Base-by-base conservation (phyloP, 202 grass and related monocot genomes). In the Bolboschoenoplectus hybrid region DNA sequence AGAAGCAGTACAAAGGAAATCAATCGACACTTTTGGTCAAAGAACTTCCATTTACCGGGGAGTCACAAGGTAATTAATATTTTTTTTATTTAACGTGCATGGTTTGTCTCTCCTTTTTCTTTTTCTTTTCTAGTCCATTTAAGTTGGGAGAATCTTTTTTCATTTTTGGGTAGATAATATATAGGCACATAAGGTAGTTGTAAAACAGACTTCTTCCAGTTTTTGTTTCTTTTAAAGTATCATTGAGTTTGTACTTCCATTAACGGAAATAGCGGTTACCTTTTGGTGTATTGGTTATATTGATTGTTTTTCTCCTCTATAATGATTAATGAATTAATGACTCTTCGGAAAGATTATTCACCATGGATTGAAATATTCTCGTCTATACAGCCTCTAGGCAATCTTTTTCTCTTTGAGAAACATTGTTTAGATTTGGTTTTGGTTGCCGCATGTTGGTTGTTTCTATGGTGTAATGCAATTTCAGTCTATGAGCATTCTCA, bases 11-110 rank as follows among this genome's bases (percentile, higher is more conserved):
- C 67, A 74, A 35, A 91, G 82, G 86, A 91, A 91, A 35, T 66
- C 88, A 6, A 87, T 90, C 66, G 91, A 93, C 20, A 96, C 91
- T 13, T 93, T 96, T 74, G 91, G 93, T 26, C 91, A 95, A 85
- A 86, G 91, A 70, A 95, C 93, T 8, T 95, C 93, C 1, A 88
- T 95, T 49, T 95, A 95, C 65, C 85, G 93, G 4, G 91, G 91
- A 12, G 93, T 95, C 4, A 93, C 93, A 39, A 95, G 90, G 93
- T 95, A 66, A 49, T 17, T 26, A 26, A 26, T 26, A 26, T 26
- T 26, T 26, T 26, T 43, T 87, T 45, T 70, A 40, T 71, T 70
- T 58, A 47, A 19, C 32, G 20, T 71, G 5, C 0, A 1, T 44
- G 43, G 5, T 14, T 43, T 35, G 6, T 67, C 50, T 47, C 50